A percentile compares a stretch with the other conserved stretches of the same genome.
Conservation (phyloP, 1,284 basidiomycete genomes). For the Ustilago tritici region DNA sequence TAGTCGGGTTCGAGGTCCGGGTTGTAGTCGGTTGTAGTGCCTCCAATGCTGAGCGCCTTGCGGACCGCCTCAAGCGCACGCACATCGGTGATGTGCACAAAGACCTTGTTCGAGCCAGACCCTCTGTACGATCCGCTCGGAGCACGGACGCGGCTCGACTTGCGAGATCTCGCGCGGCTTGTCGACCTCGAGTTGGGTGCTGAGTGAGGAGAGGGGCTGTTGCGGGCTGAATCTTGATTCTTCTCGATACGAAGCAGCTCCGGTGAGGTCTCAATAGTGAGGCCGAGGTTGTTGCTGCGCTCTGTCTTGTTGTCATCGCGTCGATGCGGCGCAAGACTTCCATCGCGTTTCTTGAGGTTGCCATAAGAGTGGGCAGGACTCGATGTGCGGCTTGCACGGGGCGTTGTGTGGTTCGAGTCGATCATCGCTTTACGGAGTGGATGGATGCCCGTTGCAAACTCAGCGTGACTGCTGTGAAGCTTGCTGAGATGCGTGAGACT, state of each 20-base stretch:
- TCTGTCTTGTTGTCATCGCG: constrained; percentile 9
- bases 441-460: constrained; percentile 44
- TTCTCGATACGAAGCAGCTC: constrained; percentile 40
- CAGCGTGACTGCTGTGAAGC: constrained; percentile 31
- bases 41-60: constrained; percentile 62
- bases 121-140: constrained; percentile 29
- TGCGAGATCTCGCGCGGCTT: constrained; percentile 49
- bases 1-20: constrained; percentile 37
- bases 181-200: constrained; percentile 41
- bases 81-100: constrained; percentile 57
- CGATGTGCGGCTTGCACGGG: constrained; percentile 48
- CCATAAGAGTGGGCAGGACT: constrained; percentile 36
- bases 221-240: constrained; percentile 15
- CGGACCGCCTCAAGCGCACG: constrained; percentile 58
- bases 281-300: constrained; percentile 28
- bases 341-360: constrained; percentile 41
- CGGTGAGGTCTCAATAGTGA: constrained; percentile 50
- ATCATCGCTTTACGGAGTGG: constrained; percentile 47
- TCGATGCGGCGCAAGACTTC: constrained; percentile 19
- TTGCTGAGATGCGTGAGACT: constrained; percentile 33
- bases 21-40: constrained; percentile 54
- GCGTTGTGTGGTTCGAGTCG: constrained; percentile 50
- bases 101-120: constrained; percentile 48
- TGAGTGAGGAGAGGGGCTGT: constrained; percentile 15
- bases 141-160: constrained; percentile 28